Evolutionary conservation across 495 filamentous ascomycete species (phyloP), one percentile per base, ranked within the genome.

Genomic region (Penicillium roqueforti): DNA sequence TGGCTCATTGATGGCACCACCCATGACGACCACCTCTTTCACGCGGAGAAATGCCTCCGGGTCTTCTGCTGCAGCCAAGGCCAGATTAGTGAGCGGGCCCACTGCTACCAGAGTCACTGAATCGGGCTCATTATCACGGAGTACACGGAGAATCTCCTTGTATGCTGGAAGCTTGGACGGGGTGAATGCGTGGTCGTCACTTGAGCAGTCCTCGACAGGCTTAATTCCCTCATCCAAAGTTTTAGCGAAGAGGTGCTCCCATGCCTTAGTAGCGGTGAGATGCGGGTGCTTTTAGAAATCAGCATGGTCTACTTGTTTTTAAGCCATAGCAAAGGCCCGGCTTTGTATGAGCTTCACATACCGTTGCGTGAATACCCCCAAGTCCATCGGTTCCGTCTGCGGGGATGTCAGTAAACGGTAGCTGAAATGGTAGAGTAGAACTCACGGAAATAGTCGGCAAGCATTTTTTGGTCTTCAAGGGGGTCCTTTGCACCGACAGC

Each of bases 11-110:
- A 97, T 80, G n/a, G 87, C 83, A 52, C 93, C 95, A 31, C 92
- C 93, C 93, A 99, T 99, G n/a, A 96, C 86, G 18, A 96, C 84
- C 3, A 99, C 83, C 65, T 95, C 87, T 66, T 95, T 95, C 23
- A 83, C 90, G 19, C 84, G 83, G 3, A 97, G 80, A 73, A 99
- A 96, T 4, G 89, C 85, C 62, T 88, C 85, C 2, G 89, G 83
- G 56, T 96, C 90, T 62, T 87, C 81, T 6, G 89, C 83, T 26
- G 93, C 91, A 11, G 93, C 93, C 37, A 92, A 68, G 10, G 95
- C 92, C 18, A 97, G 74, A 68, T 95, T 99, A 5, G 92, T 97
- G 32, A 97, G 73, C 0, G 93, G 93, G 0, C 95, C 93, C 42
- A 97, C 78, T 37, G 87, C 91, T 29, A 97, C 83, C 54, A 99